phyloP scores from a whole-genome alignment of 495 filamentous ascomycete species.

The Recurvomyces mirabilis region DNA sequence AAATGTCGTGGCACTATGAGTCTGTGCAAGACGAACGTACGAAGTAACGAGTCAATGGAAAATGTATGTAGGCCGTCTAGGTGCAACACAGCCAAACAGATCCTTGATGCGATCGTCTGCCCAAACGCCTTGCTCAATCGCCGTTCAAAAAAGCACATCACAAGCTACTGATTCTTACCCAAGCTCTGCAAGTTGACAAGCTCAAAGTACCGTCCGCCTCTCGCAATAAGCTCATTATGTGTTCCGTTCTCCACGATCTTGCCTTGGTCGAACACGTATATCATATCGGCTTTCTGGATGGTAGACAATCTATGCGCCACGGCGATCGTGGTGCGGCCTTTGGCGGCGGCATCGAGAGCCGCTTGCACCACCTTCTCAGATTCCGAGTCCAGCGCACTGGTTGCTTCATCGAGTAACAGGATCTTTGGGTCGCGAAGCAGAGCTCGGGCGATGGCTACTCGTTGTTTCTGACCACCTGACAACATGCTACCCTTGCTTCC shows the following conservation, averaged over 20 bases:
- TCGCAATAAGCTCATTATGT: conserved; percentile 53
- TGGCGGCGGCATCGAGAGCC: conserved; percentile 55
- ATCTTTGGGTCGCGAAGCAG: conserved; percentile 65
- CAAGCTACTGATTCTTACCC: conserved; percentile 20
- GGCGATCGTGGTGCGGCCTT: conserved; percentile 68
- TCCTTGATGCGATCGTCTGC: too few relatives aligned
- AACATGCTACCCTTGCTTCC: conserved; percentile 32
- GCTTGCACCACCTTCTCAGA: conserved; percentile 62
- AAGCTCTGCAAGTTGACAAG: conserved; percentile 33
- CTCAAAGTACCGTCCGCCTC: conserved; percentile 44
- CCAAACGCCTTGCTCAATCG: conserved; percentile 7
- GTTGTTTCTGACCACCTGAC: conserved; percentile 34
- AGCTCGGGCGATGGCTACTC: conserved; percentile 32
- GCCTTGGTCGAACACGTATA: conserved; percentile 64
- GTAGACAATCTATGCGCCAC: conserved; percentile 70
- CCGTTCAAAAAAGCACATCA: neutral
- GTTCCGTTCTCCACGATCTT: conserved; percentile 54
- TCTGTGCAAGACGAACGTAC: too few relatives aligned
- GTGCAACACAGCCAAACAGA: too few relatives aligned
- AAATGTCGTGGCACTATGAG: too few relatives aligned
- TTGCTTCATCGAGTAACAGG: conserved; percentile 76
- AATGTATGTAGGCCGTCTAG: too few relatives aligned
- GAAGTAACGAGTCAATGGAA: too few relatives aligned
- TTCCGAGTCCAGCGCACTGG: conserved; percentile 64
- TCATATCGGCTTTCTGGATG: conserved; percentile 63